These are phyloP conservation scores for Meredithiella fracta DNA, from an alignment of 2,329 filamentous ascomycete genomes.

Conservation along the genomic window DNA sequence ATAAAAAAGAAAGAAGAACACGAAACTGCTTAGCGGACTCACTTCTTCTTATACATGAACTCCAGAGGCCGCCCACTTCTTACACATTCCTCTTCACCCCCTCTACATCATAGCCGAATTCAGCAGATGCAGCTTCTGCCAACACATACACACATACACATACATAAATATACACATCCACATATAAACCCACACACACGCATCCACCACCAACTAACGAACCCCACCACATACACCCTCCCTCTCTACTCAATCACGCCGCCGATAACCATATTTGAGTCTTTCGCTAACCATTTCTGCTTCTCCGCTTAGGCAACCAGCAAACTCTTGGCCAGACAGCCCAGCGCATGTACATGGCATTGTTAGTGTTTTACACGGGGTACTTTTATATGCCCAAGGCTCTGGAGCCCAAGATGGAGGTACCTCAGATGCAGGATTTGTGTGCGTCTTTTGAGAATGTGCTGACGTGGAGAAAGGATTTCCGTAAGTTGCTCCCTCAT, in stretches of 20 bases:
- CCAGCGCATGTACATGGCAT: slow-evolving; percentile 14
- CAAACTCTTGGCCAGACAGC: slow-evolving; percentile 2
- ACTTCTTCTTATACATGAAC: too few species aligned
- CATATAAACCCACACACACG: too few species aligned
- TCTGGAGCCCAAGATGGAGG: slow-evolving; percentile 14
- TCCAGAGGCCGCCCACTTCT: too few species aligned
- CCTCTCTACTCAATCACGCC: too few species aligned
- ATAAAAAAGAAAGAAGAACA: too few species aligned
- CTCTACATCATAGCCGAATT: neutral
- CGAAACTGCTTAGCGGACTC: too few species aligned
- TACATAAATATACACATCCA: too few species aligned
- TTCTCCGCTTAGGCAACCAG: neutral
- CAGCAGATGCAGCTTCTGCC: neutral
- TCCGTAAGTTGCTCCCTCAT: slow-evolving; percentile 1
- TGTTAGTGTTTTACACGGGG: slow-evolving; percentile 17
- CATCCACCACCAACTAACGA: too few species aligned
- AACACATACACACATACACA: neutral
- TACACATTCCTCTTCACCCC: slow-evolving; percentile 4
- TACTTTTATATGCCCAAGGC: slow-evolving; percentile 16
- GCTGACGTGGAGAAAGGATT: slow-evolving; percentile 1
- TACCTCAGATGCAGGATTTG: neutral
- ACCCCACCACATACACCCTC: too few species aligned
- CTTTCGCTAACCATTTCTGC: neutral
- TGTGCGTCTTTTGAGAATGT: neutral
- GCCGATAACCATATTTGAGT: neutral